phyloP scores from a whole-genome alignment of 495 filamentous ascomycete species.

The Delitschia confertaspora region DNA sequence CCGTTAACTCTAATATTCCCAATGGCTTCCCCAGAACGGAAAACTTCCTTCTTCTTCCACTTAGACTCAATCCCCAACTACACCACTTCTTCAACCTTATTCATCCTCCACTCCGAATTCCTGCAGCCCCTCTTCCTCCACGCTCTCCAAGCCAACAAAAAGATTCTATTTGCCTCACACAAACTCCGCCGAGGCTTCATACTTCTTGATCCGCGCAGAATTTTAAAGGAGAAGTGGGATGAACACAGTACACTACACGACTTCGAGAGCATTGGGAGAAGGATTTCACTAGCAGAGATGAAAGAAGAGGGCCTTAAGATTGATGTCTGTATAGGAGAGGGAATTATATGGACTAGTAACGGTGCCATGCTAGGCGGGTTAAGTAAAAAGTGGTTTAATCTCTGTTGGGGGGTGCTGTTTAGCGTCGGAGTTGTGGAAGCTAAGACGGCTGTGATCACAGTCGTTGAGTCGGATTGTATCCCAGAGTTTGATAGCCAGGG shows the following conservation, averaged over 20 bases:
- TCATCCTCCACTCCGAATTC: constrained; percentile 13
- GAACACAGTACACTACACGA: constrained; percentile 10
- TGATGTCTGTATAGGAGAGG: constrained; percentile 8
- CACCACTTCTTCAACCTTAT: no score
- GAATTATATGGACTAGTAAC: no score
- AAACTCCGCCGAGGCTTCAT: constrained; percentile 15
- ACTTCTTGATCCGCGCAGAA: constrained; percentile 11
- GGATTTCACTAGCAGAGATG: constrained; percentile 5
- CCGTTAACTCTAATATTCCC: no score
- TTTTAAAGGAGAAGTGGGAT: constrained; percentile 4
- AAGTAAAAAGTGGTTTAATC: constrained; percentile 3
- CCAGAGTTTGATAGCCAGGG: background rate
- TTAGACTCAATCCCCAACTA: no score
- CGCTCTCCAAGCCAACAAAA: constrained; percentile 16
- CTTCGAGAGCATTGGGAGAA: constrained; percentile 14
- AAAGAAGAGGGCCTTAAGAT: constrained; percentile 3
- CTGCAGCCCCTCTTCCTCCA: constrained; percentile 7
- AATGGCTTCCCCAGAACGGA: no score
- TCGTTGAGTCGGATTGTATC: constrained; percentile 11
- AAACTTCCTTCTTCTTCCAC: no score
- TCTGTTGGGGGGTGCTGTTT: constrained; percentile 11
- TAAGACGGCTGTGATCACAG: constrained; percentile 4
- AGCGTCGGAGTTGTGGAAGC: constrained; percentile 1
- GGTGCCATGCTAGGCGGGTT: constrained; percentile 2
- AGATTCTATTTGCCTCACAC: constrained; percentile 9